Percentiles rank a stretch among this genome's conserved stretches.
Conservation (phyloP, 352 stramenopile genomes). For the Pythium sukuiense region DNA sequence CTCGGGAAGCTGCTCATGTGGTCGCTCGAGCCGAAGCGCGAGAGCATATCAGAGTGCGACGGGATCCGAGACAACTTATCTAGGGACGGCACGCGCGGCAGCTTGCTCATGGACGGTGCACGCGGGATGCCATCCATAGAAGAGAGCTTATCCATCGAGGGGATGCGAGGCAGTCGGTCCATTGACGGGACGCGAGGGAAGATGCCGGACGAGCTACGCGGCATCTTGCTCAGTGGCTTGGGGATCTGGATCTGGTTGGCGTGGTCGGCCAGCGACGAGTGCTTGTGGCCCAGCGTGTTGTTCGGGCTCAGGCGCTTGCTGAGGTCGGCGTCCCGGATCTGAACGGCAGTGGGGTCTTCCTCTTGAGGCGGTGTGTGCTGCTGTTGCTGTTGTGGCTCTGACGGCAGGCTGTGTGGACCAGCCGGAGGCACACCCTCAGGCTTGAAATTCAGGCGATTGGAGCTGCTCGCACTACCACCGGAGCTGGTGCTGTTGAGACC, state of each 20-base stretch:
- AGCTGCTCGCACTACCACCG: background rate
- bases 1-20: slow-evolving; percentile 76
- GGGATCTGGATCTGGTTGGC: slow-evolving; percentile 72
- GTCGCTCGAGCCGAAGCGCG: slow-evolving; percentile 64
- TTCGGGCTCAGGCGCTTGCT: slow-evolving; percentile 44
- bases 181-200: slow-evolving; percentile 77
- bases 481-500: background rate
- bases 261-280: slow-evolving; percentile 27
- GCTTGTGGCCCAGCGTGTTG: slow-evolving; percentile 11
- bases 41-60: slow-evolving; percentile 72
- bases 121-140: slow-evolving; percentile 52
- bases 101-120: slow-evolving; percentile 66
- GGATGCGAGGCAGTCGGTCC: slow-evolving; percentile 66
- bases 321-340: slow-evolving; percentile 27
- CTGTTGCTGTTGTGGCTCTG: background rate
- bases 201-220: slow-evolving; percentile 73
- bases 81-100: slow-evolving; percentile 56
- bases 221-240: slow-evolving; percentile 80
- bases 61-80: slow-evolving; percentile 44
- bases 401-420: background rate
- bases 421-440: slow-evolving; percentile 1
- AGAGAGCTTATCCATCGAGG: slow-evolving; percentile 74
- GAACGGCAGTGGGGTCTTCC: slow-evolving; percentile 12
- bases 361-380: slow-evolving; percentile 1
- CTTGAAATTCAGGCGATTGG: slow-evolving; percentile 15